Conservation (phyloP, 768 basidiomycete genomes). For the Inosperma sp. region DNA sequence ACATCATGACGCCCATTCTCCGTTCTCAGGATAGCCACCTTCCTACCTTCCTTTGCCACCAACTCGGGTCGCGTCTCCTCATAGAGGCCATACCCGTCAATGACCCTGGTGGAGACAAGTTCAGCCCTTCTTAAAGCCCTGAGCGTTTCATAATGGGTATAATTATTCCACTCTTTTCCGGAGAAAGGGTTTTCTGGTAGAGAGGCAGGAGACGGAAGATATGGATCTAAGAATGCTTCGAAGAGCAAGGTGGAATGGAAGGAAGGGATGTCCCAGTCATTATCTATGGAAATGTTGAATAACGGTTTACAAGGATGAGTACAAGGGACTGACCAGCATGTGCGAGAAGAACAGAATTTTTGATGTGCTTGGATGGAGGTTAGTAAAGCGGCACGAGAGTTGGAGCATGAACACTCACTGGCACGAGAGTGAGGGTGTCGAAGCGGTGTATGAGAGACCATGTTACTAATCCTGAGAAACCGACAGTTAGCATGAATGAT, state of each 20-base stretch:
- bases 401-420: slow-evolving; percentile 34
- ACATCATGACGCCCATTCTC: slow-evolving; percentile 57
- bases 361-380: slow-evolving; percentile 21
- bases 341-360: slow-evolving; percentile 63
- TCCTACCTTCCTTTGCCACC: slow-evolving; percentile 39
- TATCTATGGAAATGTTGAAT: slow-evolving; percentile 27
- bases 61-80: slow-evolving; percentile 41
- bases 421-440: slow-evolving; percentile 57
- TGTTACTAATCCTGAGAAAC: slow-evolving; percentile 47
- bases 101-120: slow-evolving; percentile 40
- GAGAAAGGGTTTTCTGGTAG: slow-evolving; percentile 35
- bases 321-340: slow-evolving; percentile 48
- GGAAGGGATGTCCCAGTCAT: slow-evolving; percentile 72
- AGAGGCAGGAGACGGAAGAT: slow-evolving; percentile 39
- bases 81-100: slow-evolving; percentile 42
- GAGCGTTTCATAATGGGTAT: slow-evolving; percentile 32
- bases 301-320: not conserved
- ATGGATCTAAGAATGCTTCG: slow-evolving; percentile 55
- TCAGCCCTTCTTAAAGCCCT: slow-evolving; percentile 36
- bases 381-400: slow-evolving; percentile 5
- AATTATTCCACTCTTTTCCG: slow-evolving; percentile 39
- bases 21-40: slow-evolving; percentile 55
- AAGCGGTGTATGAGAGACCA: slow-evolving; percentile 53
- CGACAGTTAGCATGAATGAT: too few species aligned
- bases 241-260: slow-evolving; percentile 67